A percentile compares a stretch with the other conserved stretches of the same genome.
Evolutionary conservation across 257 asterid genomes (phyloP).

Genomic region (Haberlea rhodopensis): DNA sequence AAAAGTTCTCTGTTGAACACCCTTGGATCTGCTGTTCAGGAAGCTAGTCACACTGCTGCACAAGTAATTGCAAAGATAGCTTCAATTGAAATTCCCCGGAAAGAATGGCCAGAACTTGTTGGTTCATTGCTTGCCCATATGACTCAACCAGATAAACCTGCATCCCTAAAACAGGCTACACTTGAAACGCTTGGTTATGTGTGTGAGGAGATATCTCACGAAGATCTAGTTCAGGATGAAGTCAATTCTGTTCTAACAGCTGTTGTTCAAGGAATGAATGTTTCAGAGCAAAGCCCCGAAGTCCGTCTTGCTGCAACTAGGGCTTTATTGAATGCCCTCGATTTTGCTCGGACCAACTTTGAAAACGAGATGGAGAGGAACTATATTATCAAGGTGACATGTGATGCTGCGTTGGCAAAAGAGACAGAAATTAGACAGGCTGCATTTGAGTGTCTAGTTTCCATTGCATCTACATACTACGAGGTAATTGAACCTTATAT

Average conservation of each 20-base stretch:
- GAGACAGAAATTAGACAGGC: constrained; percentile 76
- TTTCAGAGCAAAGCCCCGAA: constrained; percentile 52
- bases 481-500: constrained; percentile 74
- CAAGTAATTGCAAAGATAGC: constrained; percentile 89
- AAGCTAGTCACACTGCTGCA: constrained; percentile 77
- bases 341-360: constrained; percentile 85
- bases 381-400: constrained; percentile 77
- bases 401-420: constrained; percentile 71
- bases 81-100: constrained; percentile 68
- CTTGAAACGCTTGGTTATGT: constrained; percentile 83
- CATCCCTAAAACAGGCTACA: constrained; percentile 70
- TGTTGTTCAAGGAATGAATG: constrained; percentile 82
- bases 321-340: constrained; percentile 85
- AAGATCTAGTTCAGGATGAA: constrained; percentile 73
- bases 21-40: constrained; percentile 60
- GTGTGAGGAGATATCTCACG: constrained; percentile 81
- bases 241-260: constrained; percentile 82
- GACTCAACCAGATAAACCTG: constrained; percentile 62
- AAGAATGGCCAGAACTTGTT: constrained; percentile 88
- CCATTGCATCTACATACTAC: constrained; percentile 76
- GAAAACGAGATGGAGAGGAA: constrained; percentile 80
- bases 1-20: constrained; percentile 58
- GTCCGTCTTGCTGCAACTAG: constrained; percentile 80
- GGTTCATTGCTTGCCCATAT: constrained; percentile 58
- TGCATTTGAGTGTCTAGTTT: constrained; percentile 82